Evolutionary conservation across 768 basidiomycete genomes (phyloP).

Genomic region (Tephrocybe sp.): DNA sequence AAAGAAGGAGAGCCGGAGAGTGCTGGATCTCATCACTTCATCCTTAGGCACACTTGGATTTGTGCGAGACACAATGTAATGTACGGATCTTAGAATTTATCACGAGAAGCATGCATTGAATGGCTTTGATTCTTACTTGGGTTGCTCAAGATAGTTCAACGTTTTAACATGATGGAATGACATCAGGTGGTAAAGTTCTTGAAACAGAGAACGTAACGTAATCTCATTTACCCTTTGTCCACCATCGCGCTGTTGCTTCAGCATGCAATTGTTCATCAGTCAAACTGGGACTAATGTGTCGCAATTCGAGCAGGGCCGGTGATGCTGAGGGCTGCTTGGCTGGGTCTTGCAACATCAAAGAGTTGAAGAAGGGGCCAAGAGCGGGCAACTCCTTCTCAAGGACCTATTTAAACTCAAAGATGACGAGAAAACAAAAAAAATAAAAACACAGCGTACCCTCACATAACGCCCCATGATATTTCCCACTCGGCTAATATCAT

Average conservation of each 20-base stretch:
- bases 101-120: not conserved
- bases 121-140: not conserved
- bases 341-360: too few relatives aligned
- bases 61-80: constrained; percentile 62
- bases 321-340: too few relatives aligned
- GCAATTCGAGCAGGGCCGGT: too few relatives aligned
- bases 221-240: too few relatives aligned
- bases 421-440: not conserved
- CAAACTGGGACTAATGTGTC: too few relatives aligned
- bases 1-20: constrained; percentile 69
- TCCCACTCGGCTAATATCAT: not conserved
- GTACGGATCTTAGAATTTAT: not conserved
- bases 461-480: not conserved
- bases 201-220: too few relatives aligned
- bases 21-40: constrained; percentile 72
- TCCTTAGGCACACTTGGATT: constrained; percentile 77
- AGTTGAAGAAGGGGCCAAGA: not conserved
- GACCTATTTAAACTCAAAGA: not conserved
- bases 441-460: not conserved
- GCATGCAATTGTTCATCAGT: too few relatives aligned
- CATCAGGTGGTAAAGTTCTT: too few relatives aligned
- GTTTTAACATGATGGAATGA: too few relatives aligned
- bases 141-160: too few relatives aligned
- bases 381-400: not conserved
- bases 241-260: too few relatives aligned